phyloP scores from a whole-genome alignment of 2,329 filamentous ascomycete genomes.

The Paraphoma sp. region DNA sequence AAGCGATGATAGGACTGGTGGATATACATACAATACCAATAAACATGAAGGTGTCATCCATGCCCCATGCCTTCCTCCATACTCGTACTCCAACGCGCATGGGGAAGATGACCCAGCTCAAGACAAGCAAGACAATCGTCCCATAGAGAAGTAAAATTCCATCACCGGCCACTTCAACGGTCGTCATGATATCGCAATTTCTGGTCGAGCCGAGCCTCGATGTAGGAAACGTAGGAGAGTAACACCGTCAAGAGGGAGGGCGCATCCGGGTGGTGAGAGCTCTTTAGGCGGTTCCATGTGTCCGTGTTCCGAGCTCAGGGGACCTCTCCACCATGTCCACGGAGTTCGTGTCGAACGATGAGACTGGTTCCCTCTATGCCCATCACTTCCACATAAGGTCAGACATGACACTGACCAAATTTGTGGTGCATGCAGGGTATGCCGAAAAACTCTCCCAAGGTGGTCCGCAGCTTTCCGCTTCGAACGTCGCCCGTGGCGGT shows the following conservation, averaged over 20 bases:
- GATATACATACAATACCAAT: conserved; percentile 19
- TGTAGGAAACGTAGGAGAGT: background rate
- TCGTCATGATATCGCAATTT: conserved; percentile 12
- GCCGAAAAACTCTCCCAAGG: background rate
- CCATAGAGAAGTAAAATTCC: conserved; percentile 24
- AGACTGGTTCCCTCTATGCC: background rate
- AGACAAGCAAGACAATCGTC: conserved; percentile 19
- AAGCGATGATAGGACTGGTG: background rate
- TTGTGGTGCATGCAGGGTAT: background rate
- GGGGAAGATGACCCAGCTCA: conserved; percentile 25
- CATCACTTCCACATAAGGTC: background rate
- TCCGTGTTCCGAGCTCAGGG: background rate
- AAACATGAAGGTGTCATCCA: conserved; percentile 26
- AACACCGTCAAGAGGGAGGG: background rate
- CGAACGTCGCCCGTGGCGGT: background rate
- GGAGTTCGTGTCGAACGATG: background rate
- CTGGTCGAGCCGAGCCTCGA: background rate
- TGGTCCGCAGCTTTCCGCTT: background rate
- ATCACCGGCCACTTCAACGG: conserved; percentile 21
- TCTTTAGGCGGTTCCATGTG: background rate
- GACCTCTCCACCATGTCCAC: background rate
- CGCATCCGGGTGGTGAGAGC: background rate
- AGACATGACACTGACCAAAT: background rate
- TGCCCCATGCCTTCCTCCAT: conserved; percentile 20
- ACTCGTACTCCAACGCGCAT: conserved; percentile 24